Conservation (phyloP, 768 basidiomycete species). For the Megacollybia marginata region DNA sequence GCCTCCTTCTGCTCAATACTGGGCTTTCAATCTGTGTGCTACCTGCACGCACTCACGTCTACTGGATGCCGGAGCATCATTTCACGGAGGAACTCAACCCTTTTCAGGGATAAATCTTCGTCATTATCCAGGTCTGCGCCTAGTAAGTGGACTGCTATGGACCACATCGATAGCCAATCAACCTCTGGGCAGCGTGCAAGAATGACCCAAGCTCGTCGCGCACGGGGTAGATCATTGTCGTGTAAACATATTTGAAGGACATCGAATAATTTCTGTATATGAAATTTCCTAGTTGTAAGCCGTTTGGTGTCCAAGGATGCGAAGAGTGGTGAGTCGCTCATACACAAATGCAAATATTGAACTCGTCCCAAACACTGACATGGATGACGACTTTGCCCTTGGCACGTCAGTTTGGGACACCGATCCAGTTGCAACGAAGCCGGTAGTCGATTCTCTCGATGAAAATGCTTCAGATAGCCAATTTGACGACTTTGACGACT, state of each 20-base stretch:
- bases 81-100: conserved; percentile 53
- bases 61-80: conserved; percentile 68
- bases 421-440: conserved; percentile 21
- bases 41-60: conserved; percentile 37
- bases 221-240: conserved; percentile 54
- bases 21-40: too few relatives aligned
- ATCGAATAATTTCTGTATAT: conserved; percentile 71
- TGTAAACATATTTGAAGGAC: conserved; percentile 66
- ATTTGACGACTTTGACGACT: conserved; percentile 58
- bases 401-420: conserved; percentile 70
- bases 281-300: conserved; percentile 57
- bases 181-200: conserved; percentile 74
- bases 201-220: conserved; percentile 66
- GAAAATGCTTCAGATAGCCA: conserved; percentile 25
- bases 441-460: conserved; percentile 13
- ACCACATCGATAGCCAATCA: conserved; percentile 69
- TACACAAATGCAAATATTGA: not conserved
- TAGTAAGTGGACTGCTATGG: conserved; percentile 53
- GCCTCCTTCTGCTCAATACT: conserved; percentile 48
- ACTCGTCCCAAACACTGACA: conserved; percentile 11
- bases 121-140: conserved; percentile 20
- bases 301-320: conserved; percentile 42
- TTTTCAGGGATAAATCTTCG: conserved; percentile 22
- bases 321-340: conserved; percentile 44
- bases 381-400: conserved; percentile 72